Evolutionary conservation across 805 yeast species (phyloP), one percentile per base, ranked within the genome.

Genomic region (Metschnikowia gelsemii): DNA sequence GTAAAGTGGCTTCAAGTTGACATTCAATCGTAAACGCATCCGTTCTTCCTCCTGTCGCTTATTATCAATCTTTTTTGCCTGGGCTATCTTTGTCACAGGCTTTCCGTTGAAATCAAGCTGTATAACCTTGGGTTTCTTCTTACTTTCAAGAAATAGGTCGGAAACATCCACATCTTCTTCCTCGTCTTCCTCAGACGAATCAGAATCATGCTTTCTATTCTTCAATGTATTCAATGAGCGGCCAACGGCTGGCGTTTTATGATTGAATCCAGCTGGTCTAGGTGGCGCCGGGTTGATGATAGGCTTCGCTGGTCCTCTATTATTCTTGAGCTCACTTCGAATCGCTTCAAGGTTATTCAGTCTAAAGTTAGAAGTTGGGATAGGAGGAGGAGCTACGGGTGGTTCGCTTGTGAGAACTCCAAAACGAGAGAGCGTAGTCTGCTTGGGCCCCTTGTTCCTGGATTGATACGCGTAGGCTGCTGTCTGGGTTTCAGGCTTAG

Each of bases 11-110:
- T 77, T 80, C 58, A 88, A 63, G 54, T 84, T 87, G 9, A 89
- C 89, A 55, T 84, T 81, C 40, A 91, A 67, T 50, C 98, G 74
- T 49, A 76, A 68, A 50, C 95, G 76, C 90, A 88, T 87, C 40
- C 81, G 68, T 45, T 84, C 84, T 57, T 84, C 90, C 28, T 82
- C 91, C 25, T 69, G 68, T 12, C 75, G 63, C 8, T 63, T 62
- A 14, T 53, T 50, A 41, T 65, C 64, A 21, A 69, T 56, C 37
- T 63, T 69, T 26, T 59, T 63, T 5, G 60, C 49, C 4, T 49
- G 43, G 8, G 56, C 50, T 3, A 46, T 27, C 29, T 51, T 63
- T 5, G 49, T 35, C 5, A 68, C 40, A 3, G 71, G 72, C 26
- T 57, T 63, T 0, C 79, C 80, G 40, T 70, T 55, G 6, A 72